Evolutionary conservation across 345 rosid species (phyloP).

Genomic region (Brassica incana): DNA sequence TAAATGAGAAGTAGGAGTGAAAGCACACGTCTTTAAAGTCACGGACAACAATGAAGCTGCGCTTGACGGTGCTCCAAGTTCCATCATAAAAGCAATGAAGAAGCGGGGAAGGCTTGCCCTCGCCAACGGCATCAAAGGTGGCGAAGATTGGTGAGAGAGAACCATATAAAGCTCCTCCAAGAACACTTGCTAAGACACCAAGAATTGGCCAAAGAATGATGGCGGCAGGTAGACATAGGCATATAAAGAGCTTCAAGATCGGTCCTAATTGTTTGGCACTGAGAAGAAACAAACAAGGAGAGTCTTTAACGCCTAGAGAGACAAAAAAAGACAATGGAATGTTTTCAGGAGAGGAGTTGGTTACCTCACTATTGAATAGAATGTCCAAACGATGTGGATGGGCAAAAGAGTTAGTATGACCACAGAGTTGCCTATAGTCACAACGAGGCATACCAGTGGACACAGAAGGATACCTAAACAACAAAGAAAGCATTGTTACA

Average conservation of each 20-base stretch:
- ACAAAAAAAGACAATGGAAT: neutral
- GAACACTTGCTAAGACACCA: slow-evolving; percentile 62
- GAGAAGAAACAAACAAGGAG: slow-evolving; percentile 32
- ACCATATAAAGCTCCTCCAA: slow-evolving; percentile 69
- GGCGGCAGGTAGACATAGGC: slow-evolving; percentile 58
- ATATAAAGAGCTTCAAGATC: slow-evolving; percentile 69
- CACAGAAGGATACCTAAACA: slow-evolving; percentile 70
- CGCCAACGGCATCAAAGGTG: slow-evolving; percentile 92
- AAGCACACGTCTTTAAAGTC: slow-evolving; percentile 77
- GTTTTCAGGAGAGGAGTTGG: slow-evolving; percentile 14
- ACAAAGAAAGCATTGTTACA: slow-evolving; percentile 7
- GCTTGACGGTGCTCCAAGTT: slow-evolving; percentile 62
- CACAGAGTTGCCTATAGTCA: slow-evolving; percentile 63
- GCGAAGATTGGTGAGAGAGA: slow-evolving; percentile 83
- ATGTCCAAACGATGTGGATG: slow-evolving; percentile 64
- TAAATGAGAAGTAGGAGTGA: slow-evolving; percentile 70
- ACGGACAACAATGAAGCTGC: slow-evolving; percentile 63
- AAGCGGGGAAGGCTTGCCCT: slow-evolving; percentile 59
- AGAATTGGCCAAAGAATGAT: slow-evolving; percentile 58
- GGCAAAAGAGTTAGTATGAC: slow-evolving; percentile 71
- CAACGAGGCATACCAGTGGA: slow-evolving; percentile 67
- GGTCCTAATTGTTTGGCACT: slow-evolving; percentile 80
- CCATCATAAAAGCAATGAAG: slow-evolving; percentile 89
- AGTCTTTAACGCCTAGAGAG: slow-evolving; percentile 16
- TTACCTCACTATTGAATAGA: slow-evolving; percentile 74